phyloP scores from a whole-genome alignment of 1,284 basidiomycete genomes.

The Pseudozyma tsukubaensis region DNA sequence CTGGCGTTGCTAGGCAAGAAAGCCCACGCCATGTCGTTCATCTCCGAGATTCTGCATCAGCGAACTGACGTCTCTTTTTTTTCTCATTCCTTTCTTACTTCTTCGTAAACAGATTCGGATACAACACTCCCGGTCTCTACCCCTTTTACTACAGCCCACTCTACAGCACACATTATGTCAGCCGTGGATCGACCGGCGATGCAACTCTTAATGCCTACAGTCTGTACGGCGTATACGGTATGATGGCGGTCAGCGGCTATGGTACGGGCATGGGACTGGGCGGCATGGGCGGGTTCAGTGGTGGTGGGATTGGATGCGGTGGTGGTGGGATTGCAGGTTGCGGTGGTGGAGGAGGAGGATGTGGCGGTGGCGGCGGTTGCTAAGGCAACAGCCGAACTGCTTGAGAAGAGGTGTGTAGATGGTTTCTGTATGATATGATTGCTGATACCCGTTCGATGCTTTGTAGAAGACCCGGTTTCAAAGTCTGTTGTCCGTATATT shows the following conservation, averaged over 20 bases:
- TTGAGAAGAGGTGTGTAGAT: no score
- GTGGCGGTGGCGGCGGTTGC: constrained; percentile 27
- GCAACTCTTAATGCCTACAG: constrained; percentile 33
- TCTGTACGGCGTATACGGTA: constrained; percentile 31
- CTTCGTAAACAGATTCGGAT: constrained; percentile 22
- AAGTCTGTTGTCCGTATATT: no score
- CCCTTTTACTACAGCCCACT: constrained; percentile 44
- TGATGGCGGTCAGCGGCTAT: constrained; percentile 25
- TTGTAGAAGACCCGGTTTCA: no score
- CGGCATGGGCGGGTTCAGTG: constrained; percentile 9
- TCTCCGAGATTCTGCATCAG: neutral
- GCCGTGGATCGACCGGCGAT: constrained; percentile 23
- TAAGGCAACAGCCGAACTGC: no score
- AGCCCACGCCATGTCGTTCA: neutral
- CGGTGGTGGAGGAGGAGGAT: constrained; percentile 24
- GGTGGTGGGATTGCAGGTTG: constrained; percentile 14
- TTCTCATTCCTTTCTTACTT: neutral
- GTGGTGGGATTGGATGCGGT: constrained; percentile 15
- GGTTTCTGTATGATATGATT: no score
- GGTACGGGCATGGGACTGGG: constrained; percentile 7
- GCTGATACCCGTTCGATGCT: no score
- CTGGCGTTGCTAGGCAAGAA: neutral
- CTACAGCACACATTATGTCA: constrained; percentile 26
- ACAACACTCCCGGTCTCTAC: constrained; percentile 45
- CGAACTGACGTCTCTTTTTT: neutral